Evolutionary conservation across 768 basidiomycete species (phyloP).

Genomic region (Lentinula guzmanii): DNA sequence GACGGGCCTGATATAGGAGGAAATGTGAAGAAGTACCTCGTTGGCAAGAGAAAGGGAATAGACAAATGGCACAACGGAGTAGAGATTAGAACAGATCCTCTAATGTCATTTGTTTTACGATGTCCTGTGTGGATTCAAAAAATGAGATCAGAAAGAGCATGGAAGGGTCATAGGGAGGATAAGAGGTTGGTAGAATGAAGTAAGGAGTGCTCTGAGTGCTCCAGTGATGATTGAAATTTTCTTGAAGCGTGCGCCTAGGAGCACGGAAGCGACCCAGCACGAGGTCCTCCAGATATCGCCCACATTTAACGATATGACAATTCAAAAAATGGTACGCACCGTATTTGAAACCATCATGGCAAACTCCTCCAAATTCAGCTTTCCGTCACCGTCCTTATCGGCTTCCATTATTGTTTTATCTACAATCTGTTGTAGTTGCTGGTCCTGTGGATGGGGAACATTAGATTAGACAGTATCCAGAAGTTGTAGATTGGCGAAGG

Average conservation of each 20-base stretch:
- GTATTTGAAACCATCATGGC: slow-evolving; percentile 96
- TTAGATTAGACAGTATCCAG: background rate
- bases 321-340: slow-evolving; percentile 35
- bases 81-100: slow-evolving; percentile 77
- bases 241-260: too few relatives aligned
- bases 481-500: background rate
- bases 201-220: slow-evolving; percentile 1
- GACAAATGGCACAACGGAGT: slow-evolving; percentile 2
- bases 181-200: background rate
- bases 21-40: background rate
- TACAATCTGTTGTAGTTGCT: slow-evolving; percentile 98
- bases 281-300: background rate
- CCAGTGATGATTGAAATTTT: too few relatives aligned
- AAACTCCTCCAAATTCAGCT: slow-evolving; percentile 96
- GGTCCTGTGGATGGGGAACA: slow-evolving; percentile 51
- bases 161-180: background rate
- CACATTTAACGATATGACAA: background rate
- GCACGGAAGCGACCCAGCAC: too few relatives aligned
- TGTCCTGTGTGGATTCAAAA: slow-evolving; percentile 55
- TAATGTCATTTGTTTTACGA: slow-evolving; percentile 98
- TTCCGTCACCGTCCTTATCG: slow-evolving; percentile 96
- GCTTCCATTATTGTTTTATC: slow-evolving; percentile 99
- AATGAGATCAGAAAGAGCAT: background rate
- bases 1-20: background rate
- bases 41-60: background rate